phyloP scores from a whole-genome alignment of 495 filamentous ascomycete genomes.

The Peziza echinospora region DNA sequence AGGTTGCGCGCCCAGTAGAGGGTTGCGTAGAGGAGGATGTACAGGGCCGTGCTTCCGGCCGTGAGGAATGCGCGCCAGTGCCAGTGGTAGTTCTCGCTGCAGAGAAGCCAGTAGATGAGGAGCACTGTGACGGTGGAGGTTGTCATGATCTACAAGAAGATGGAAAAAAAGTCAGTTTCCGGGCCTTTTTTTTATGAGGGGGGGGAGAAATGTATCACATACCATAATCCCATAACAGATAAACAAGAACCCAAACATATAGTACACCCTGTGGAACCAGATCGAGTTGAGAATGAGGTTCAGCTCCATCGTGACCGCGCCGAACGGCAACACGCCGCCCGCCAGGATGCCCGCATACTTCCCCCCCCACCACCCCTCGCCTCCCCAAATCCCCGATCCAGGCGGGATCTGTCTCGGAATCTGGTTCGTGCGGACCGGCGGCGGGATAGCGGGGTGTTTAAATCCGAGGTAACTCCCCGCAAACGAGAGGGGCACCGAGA shows the following conservation, averaged over 20 bases:
- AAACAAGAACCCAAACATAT: constrained; percentile 99
- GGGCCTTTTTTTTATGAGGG: no score
- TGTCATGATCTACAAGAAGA: constrained; percentile 42
- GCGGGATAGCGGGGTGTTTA: constrained; percentile 38
- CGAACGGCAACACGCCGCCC: constrained; percentile 81
- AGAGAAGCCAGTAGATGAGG: constrained; percentile 85
- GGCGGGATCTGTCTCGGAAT: constrained; percentile 92
- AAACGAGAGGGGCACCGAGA: constrained; percentile 76
- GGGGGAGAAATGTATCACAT: no score
- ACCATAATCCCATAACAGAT: constrained; percentile 86
- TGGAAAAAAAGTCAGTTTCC: no score
- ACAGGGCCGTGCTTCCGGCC: constrained; percentile 66
- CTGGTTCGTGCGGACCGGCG: constrained; percentile 87
- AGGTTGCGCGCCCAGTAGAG: constrained; percentile 75
- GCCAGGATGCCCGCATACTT: constrained; percentile 71
- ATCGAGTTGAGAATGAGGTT: constrained; percentile 97
- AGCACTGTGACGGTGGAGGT: constrained; percentile 78
- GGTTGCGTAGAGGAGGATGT: constrained; percentile 74
- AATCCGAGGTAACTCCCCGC: constrained; percentile 88
- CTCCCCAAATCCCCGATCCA: no score
- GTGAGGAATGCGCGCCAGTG: constrained; percentile 87
- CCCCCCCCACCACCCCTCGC: constrained; percentile 66
- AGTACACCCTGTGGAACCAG: constrained; percentile 96
- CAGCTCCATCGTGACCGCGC: constrained; percentile 89
- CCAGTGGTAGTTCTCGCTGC: constrained; percentile 95